A percentile compares a stretch with the other conserved stretches of the same genome.
These are phyloP conservation scores for Apiospora marii DNA, from an alignment of 2,329 filamentous ascomycete genomes.

Conservation along the genomic window DNA sequence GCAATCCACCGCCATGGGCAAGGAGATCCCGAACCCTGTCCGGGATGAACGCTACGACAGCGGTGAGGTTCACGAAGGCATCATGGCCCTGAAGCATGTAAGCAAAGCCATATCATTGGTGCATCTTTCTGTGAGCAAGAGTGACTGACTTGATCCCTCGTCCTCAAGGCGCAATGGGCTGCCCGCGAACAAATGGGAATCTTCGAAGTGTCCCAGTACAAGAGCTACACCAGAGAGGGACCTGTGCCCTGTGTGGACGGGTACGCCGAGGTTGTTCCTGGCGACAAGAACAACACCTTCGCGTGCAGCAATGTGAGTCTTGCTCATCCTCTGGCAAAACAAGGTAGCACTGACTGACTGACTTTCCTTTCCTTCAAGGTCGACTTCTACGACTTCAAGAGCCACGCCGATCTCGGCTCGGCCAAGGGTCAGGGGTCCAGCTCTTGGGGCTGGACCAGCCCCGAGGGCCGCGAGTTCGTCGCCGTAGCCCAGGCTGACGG, in stretches of 20 bases:
- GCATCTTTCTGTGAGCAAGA: background rate
- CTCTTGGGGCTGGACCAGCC: constrained; percentile 42
- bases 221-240: constrained; percentile 10
- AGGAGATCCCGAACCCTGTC: constrained; percentile 22
- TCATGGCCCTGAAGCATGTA: constrained; percentile 29
- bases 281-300: constrained; percentile 57
- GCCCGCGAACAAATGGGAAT: constrained; percentile 16
- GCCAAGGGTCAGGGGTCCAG: constrained; percentile 25
- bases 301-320: constrained; percentile 50
- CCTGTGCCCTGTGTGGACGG: constrained; percentile 50
- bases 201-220: constrained; percentile 22
- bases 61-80: constrained; percentile 27
- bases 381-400: constrained; percentile 46
- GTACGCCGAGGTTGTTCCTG: constrained; percentile 51
- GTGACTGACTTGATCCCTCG: background rate
- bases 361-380: constrained; percentile 16
- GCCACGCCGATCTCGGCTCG: constrained; percentile 56
- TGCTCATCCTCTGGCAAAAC: background rate
- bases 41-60: constrained; percentile 24
- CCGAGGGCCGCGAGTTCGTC: constrained; percentile 57
- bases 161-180: constrained; percentile 24
- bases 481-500: constrained; percentile 58
- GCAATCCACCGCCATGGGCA: constrained; percentile 13
- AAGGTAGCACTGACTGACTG: background rate
- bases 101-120: background rate